Evolutionary conservation across 768 basidiomycete genomes (phyloP), one percentile per base, ranked within the genome.

Genomic region (Leccinellum luteum): DNA sequence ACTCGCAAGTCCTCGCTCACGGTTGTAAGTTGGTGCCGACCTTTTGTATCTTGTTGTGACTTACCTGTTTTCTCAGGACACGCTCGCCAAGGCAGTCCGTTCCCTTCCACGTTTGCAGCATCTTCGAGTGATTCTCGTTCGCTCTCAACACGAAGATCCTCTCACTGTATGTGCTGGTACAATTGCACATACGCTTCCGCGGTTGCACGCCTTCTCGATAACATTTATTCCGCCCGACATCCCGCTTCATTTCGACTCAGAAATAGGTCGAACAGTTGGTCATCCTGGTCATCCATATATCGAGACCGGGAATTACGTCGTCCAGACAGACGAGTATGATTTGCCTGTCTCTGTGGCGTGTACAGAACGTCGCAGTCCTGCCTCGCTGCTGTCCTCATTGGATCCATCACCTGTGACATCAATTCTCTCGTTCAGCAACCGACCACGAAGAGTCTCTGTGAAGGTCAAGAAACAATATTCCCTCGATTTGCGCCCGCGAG

Each of bases 1-100:
- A 78, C 79, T 13, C 83, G 83, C 62, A 85, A 83, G 62, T 85
- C 89, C 12, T 88, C 87, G 1, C 86, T 91, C 69, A 86, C 85
- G 56, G 76, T 91, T 38, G 88, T 89, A 81, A 71, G 52, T 48
- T 15, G 28, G 9, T 52, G 28, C 30, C 14, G 19, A 25, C 15
- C 6, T 44, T 41, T 38, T 15, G 3, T 48, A 13, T 19, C 6
- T 23, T 51, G 1, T 17, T n/a, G 43, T 14, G 23, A 38, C 27
- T 14, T 19, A 50, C 27, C 38, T n/a, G 3, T n/a, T 57, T 47
- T 61, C 10, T 10, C 35, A 71, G 70, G 68, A 68, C 32, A 59
- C 66, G 4, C 84, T 91, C 60, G 81, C 87, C 2, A 86, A 83
- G 58, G 77, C 79, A 6, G 79, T 88, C 56, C 80, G 83, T 55